A percentile compares a stretch with the other conserved stretches of the same genome.
These are phyloP conservation scores for Umbelopsis sp. DNA, from an alignment of 371 early-diverging fungal genomes.

Conservation along the genomic window DNA sequence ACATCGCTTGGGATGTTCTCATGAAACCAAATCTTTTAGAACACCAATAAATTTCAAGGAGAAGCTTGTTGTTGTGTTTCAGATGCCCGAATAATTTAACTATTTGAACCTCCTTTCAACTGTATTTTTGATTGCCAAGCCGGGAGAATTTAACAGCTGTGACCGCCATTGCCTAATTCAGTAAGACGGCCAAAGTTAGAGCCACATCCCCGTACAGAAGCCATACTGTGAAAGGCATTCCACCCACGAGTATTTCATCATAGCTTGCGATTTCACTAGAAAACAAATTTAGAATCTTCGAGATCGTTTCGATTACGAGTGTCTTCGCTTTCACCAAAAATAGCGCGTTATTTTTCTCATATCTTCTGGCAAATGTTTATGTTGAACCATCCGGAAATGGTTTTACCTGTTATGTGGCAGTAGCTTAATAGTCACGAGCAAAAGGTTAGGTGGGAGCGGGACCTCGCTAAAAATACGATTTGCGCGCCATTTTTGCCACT, in stretches of 20 bases:
- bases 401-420: too few relatives aligned
- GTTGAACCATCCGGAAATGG: not conserved
- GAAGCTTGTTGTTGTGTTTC: not conserved
- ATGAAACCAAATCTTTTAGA: too few relatives aligned
- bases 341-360: too few relatives aligned
- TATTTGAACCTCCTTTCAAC: not conserved
- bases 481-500: too few relatives aligned
- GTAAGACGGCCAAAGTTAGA: conserved; percentile 2
- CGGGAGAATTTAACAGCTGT: not conserved
- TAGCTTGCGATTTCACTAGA: not conserved
- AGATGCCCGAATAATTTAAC: not conserved
- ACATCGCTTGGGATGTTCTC: too few relatives aligned
- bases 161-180: not conserved
- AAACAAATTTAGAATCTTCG: conserved; percentile 6
- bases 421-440: too few relatives aligned
- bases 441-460: too few relatives aligned
- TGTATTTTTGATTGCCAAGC: not conserved
- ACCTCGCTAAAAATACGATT: too few relatives aligned
- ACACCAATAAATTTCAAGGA: not conserved
- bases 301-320: not conserved
- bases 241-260: not conserved
- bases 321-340: too few relatives aligned
- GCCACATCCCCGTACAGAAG: not conserved
- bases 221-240: not conserved
- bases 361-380: not conserved